Evolutionary conservation across 164 flowering plant species (phyloP), one percentile per base, ranked within the genome.

Genomic region (Euptelea pleiosperma): DNA sequence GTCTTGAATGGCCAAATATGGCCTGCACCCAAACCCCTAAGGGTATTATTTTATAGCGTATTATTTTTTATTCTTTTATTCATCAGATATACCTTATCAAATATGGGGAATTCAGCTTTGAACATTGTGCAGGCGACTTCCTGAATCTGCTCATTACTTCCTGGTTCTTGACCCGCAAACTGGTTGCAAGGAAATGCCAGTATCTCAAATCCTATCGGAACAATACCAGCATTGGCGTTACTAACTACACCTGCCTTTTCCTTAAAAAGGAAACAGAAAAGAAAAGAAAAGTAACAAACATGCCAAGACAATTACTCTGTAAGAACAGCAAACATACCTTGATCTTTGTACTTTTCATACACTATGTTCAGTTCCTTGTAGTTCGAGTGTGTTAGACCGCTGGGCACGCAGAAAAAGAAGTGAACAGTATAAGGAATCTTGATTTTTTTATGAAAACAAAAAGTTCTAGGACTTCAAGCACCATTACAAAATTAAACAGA

Each of bases 121-220:
- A 82, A 85, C 68, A 48, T 70, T 39, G 96, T 76, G 81, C 98
- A 87, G 5, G 45, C 93, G 58, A 71, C 51, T 58, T 87, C 81
- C 64, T 77, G 74, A 56, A 85, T 85, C 62, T 87, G 81, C 52
- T 87, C 89, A 68, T 77, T 85, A 46, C 42, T 85, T 64, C 96
- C 98, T 0, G 96, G 98, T 59, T 89, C 98, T 78, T 92, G 96
- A 30, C 82, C 73, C 4, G 57, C 77, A 73, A 92, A 92, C 75
- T 92, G 98, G 70, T 92, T 92, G 85, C 96, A 92, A 52, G 98
- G 98, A 74, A 92, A 92, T 58, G 96, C 96, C 63, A 89, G 68
- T 34, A 92, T 86, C 77, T 89, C 96, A 53, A 92, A 74, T 35
- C 89, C 98, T 92, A 72, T 43, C 11, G 56, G 22, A 61, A 37